Base-by-base conservation (phyloP, 2,329 filamentous ascomycete genomes). In the Xylaria hypoxylon region DNA sequence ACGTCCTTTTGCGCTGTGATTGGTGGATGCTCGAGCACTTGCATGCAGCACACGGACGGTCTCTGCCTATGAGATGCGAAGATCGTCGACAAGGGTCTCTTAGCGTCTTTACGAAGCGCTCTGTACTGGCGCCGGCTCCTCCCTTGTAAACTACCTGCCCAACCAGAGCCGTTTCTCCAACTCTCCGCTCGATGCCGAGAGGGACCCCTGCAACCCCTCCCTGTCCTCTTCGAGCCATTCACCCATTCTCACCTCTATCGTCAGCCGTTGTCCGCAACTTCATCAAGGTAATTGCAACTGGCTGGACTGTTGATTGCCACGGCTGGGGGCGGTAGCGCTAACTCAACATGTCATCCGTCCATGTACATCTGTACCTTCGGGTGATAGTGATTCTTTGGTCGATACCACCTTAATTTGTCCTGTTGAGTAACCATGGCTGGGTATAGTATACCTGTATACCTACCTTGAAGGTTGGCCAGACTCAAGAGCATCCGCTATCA, bases 1-100 rank as follows among this genome's bases (percentile, higher is more conserved):
- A 83, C 81, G 72, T 69, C 64, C 60, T 51, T 65, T 63, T 50
- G 63, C 55, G 17, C 55, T 64, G 64, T 81, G 73, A 84, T 84
- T 84, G 81, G 82, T 52, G 44, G 44, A 51, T n/a, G 65, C 69
- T 73, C 57, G 59, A 69, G 67, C 65, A 68, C 68, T 47, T 62
- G 70, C 69, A 71, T 67, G 59, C 71, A 71, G 71, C 72, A 66
- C 70, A 33, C 63, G 68, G 70, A 53, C 22, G 7, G 35, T 51
- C 48, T 70, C 70, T 65, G 69, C 78, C 77, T 77, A 81, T 81
- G 75, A 79, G 67, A 74, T 71, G 59, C 63, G 62, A 64, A 73
- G 73, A 75, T 76, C 72, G 65, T 62, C 73, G 65, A 72, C 77
- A 69, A 61, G 73, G 75, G 73, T 73, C 50, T 45, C 68, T 64